Evolutionary conservation across 306 rosid species (phyloP), one percentile per base, ranked within the genome.

Genomic region (Cyclanthera cordifolia): DNA sequence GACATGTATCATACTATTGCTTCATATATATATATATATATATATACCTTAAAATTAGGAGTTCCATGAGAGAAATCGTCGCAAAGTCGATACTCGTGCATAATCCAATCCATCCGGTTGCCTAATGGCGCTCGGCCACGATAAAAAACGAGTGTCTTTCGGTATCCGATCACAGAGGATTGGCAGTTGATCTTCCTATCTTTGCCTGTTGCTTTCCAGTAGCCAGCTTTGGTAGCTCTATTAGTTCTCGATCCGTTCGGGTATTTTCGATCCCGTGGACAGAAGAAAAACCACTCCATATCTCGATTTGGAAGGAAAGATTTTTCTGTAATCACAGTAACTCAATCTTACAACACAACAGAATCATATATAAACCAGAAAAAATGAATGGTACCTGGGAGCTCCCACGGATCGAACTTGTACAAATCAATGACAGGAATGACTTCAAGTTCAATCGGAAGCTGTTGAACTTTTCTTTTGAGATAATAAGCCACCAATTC

Each of bases 191-290:
- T 74, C 81, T 85, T 91, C 66, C 85, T 78, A 74, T 91, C 97
- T 78, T 91, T 91, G 65, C 97, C 97, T 8, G 97, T 91, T 78
- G 97, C 97, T 82, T 91, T 91, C 97, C 97, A 91, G 77, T 91
- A 91, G 52, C 97, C 97, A 53, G 88, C 88, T 81, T 85, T 91
- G 49, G 97, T 91, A 21, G 97, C 97, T 83, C 97, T 78, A 71
- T 91, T 91, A 20, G 97, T 91, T 76, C 97, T 61, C 6, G 96
- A 91, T 54, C 96, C 97, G 77, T 91, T 91, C 20, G 95, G 95
- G 56, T 88, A 91, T 83, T 91, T 91, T 37, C 85, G 75, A 79
- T 91, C 96, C 9, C 97, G 70, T 8, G 97, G 96, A 75, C 97
- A 85, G 83, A 88, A 91, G 90, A 91, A 91, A 67, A 88, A 91